Percentiles rank a stretch among this genome's conserved stretches.
Evolutionary conservation across 2,329 filamentous ascomycete species (phyloP).

Genomic region (Calycina herbarum): DNA sequence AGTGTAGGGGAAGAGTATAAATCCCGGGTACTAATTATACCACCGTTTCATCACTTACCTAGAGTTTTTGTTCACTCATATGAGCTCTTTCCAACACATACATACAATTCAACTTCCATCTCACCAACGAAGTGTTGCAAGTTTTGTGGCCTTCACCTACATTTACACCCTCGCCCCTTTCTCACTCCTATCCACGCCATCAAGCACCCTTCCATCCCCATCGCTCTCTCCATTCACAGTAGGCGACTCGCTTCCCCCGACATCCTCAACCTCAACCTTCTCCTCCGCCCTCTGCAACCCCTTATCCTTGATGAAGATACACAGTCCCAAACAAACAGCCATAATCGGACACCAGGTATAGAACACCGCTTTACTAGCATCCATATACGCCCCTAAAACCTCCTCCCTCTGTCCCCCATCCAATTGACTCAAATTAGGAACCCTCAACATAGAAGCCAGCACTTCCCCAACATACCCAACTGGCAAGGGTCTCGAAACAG

Average conservation of each 20-base stretch:
- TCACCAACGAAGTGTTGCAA: no score
- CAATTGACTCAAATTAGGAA: constrained; percentile 29
- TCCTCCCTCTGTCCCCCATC: constrained; percentile 31
- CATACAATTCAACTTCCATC: no score
- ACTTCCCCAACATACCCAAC: constrained; percentile 23
- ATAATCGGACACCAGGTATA: constrained; percentile 56
- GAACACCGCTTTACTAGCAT: constrained; percentile 56
- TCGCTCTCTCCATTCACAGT: constrained; percentile 18
- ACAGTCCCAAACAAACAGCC: constrained; percentile 50
- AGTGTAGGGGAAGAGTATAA: no score
- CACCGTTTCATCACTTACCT: no score
- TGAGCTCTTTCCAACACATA: no score
- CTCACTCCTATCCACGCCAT: background rate
- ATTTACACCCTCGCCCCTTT: background rate
- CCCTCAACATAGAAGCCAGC: constrained; percentile 29
- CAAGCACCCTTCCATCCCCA: background rate
- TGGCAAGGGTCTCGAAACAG: constrained; percentile 22
- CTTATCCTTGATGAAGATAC: constrained; percentile 51
- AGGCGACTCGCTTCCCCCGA: constrained; percentile 5
- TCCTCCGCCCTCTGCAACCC: constrained; percentile 44
- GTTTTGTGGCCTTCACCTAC: background rate
- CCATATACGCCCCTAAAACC: constrained; percentile 52
- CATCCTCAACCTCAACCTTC: constrained; percentile 12
- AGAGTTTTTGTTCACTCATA: no score
- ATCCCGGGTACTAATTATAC: no score